Evolutionary conservation across 495 filamentous ascomycete genomes (phyloP).

Genomic region (Pyrenula aspistea): DNA sequence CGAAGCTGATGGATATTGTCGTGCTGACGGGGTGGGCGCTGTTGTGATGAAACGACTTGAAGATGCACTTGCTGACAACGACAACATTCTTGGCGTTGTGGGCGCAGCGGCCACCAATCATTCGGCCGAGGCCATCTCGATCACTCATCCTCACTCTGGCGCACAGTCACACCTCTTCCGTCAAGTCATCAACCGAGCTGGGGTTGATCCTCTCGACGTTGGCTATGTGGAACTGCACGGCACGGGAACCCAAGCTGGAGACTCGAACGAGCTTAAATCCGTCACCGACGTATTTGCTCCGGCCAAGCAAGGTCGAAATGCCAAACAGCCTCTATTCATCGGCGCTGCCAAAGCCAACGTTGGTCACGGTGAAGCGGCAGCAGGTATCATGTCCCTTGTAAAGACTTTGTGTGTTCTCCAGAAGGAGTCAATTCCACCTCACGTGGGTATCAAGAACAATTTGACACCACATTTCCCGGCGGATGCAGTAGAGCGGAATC

Average conservation of each 20-base stretch:
- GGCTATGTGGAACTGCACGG: conserved; percentile 40
- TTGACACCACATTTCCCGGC: conserved; percentile 13
- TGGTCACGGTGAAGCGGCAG: conserved; percentile 19
- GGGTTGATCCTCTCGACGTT: conserved; percentile 34
- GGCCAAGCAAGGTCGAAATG: conserved; percentile 9
- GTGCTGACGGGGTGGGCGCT: conserved; percentile 34
- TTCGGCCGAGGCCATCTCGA: conserved; percentile 28
- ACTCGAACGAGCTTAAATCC: conserved; percentile 18
- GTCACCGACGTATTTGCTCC: conserved; percentile 18
- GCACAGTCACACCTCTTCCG: conserved; percentile 32
- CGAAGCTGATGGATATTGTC: conserved; percentile 60
- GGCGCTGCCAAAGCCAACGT: conserved; percentile 55
- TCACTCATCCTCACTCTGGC: conserved; percentile 35
- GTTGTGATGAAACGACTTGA: conserved; percentile 32
- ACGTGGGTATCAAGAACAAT: conserved; percentile 13
- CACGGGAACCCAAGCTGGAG: conserved; percentile 32
- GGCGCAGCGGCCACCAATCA: conserved; percentile 27
- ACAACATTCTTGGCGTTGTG: conserved; percentile 31
- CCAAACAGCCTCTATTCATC: conserved; percentile 51
- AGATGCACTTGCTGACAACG: conserved; percentile 34
- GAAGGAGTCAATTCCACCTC: conserved; percentile 22
- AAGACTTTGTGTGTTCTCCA: conserved; percentile 26
- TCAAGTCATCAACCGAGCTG: conserved; percentile 29
- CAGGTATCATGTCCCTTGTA: conserved; percentile 20
- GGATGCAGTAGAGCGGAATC: conserved; percentile 12